These are phyloP conservation scores for Sonneratia caseolaris DNA, from an alignment of 345 rosid genomes.

Conservation along the genomic window DNA sequence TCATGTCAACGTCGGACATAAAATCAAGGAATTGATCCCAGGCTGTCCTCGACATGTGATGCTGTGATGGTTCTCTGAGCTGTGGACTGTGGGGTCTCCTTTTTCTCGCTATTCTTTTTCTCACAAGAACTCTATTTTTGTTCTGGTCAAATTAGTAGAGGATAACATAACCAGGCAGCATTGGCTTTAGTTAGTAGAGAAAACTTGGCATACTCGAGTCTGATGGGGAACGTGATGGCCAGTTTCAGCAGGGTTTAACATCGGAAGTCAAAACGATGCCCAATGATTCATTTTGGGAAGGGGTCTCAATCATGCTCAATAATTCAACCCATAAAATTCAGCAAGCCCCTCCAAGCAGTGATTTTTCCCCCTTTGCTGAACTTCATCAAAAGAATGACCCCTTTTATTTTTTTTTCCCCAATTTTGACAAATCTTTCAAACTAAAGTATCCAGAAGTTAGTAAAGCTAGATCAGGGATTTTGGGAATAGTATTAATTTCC, in stretches of 20 bases:
- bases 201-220: background rate
- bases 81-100: background rate
- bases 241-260: background rate
- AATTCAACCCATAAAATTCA: background rate
- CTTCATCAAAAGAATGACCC: background rate
- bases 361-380: background rate
- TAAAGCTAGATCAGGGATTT: too few relatives aligned
- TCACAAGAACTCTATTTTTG: background rate
- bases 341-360: background rate
- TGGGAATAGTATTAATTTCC: too few relatives aligned
- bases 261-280: background rate
- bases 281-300: background rate
- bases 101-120: background rate
- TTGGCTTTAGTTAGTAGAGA: constrained; percentile 5
- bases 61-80: background rate
- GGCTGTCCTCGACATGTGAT: background rate
- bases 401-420: too few relatives aligned
- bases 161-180: background rate
- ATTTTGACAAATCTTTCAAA: too few relatives aligned
- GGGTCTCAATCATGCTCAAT: background rate
- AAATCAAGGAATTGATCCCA: background rate
- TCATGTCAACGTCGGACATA: background rate
- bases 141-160: background rate
- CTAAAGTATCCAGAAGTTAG: too few relatives aligned
- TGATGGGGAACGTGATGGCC: background rate